These are phyloP conservation scores for Ajuga reptans DNA, from an alignment of 305 asterid species.

Conservation along the genomic window DNA sequence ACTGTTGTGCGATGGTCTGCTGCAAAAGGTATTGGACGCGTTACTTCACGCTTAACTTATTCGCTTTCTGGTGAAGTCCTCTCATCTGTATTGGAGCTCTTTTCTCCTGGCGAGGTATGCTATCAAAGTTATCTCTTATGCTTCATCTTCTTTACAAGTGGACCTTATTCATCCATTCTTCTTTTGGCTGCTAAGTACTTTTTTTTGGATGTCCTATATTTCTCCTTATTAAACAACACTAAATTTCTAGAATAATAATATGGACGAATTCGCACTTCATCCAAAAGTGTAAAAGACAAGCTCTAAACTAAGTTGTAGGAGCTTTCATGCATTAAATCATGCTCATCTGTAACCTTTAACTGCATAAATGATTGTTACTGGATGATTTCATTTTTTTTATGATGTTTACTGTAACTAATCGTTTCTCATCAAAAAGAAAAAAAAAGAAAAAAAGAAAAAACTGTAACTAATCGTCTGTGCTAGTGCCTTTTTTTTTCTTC, in stretches of 20 bases:
- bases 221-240: neutral
- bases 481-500: neutral
- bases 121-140: slow-evolving; percentile 16
- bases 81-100: slow-evolving; percentile 87
- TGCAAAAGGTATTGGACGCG: slow-evolving; percentile 96
- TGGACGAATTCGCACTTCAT: too few species aligned
- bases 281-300: slow-evolving; percentile 6
- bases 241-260: neutral
- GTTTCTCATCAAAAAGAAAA: too few species aligned
- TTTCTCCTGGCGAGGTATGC: slow-evolving; percentile 88
- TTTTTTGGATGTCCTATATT: neutral
- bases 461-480: too few species aligned
- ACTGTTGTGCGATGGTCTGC: slow-evolving; percentile 99
- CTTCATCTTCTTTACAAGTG: slow-evolving; percentile 16
- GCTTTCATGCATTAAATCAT: neutral
- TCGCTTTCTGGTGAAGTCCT: slow-evolving; percentile 81
- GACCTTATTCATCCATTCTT: neutral
- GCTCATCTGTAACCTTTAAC: neutral
- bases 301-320: slow-evolving; percentile 18
- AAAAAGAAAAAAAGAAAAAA: too few species aligned
- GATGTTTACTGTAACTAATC: too few species aligned
- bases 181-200: neutral
- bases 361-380: slow-evolving; percentile 10
- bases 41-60: slow-evolving; percentile 69
- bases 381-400: neutral